phyloP scores from a whole-genome alignment of 1,284 basidiomycete genomes.

The Trametes pubescens region DNA sequence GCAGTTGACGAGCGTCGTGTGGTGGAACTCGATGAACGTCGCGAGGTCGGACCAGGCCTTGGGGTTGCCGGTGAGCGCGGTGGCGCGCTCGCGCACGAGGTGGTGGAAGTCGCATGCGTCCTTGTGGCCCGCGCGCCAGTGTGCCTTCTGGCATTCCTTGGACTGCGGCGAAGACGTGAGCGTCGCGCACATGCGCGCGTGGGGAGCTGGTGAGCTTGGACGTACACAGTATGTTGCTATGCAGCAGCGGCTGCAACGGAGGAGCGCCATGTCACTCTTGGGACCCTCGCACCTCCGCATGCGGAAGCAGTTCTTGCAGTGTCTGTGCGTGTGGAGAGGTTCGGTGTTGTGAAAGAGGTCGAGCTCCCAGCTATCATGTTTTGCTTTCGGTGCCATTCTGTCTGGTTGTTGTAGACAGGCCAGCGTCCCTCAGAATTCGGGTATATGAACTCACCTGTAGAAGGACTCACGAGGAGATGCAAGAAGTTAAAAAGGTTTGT shows the following conservation, averaged over 20 bases:
- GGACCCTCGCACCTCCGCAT: background rate
- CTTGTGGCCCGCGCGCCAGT: background rate
- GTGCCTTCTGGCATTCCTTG: background rate
- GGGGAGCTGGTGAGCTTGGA: background rate
- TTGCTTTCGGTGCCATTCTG: no score
- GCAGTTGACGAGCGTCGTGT: constrained; percentile 2
- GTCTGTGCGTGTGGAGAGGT: background rate
- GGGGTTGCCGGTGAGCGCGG: background rate
- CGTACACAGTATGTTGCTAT: background rate
- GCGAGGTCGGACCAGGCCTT: background rate
- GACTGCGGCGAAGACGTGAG: background rate
- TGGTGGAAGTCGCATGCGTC: background rate
- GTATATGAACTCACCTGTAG: no score
- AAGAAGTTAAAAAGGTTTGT: no score
- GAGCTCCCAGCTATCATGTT: background rate
- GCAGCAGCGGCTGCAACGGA: background rate
- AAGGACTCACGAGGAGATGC: no score
- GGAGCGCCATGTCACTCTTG: background rate
- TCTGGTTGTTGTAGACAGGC: no score
- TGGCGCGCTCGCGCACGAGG: background rate
- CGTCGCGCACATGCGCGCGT: background rate
- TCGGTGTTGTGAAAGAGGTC: background rate
- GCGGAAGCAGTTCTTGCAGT: background rate
- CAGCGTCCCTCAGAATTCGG: no score
- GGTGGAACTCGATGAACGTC: background rate